Conservation (phyloP, 2,329 filamentous ascomycete genomes). For the Rhexocercosporidium sp. region DNA sequence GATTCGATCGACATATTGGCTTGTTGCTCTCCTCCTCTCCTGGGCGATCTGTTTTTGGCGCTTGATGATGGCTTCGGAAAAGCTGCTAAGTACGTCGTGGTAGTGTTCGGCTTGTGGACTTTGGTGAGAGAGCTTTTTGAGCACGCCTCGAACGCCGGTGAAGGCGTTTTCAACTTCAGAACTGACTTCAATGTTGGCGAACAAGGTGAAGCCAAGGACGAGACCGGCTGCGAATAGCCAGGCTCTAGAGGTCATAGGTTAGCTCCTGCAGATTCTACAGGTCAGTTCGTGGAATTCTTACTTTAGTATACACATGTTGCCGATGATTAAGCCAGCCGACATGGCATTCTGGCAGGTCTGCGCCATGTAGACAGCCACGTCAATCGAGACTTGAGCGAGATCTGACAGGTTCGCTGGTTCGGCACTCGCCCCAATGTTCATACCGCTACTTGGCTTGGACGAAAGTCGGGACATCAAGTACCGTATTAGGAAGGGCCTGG, state of each 20-base stretch:
- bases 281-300: neutral
- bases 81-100: constrained; percentile 8
- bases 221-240: constrained; percentile 11
- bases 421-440: neutral
- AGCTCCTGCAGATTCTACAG: neutral
- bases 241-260: neutral
- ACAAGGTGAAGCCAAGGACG: constrained; percentile 9
- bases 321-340: constrained; percentile 7
- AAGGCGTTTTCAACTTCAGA: constrained; percentile 3
- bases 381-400: constrained; percentile 9
- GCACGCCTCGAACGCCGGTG: constrained; percentile 7
- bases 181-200: constrained; percentile 10
- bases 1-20: constrained; percentile 9
- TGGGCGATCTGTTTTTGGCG: constrained; percentile 8
- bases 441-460: neutral
- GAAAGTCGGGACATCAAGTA: constrained; percentile 9
- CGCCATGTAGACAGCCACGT: constrained; percentile 11
- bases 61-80: constrained; percentile 8
- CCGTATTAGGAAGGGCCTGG: constrained; percentile 25
- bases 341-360: constrained; percentile 9
- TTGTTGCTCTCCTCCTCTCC: constrained; percentile 3
- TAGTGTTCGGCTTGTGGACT: constrained; percentile 12
- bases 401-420: neutral
- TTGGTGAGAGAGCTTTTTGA: constrained; percentile 4
- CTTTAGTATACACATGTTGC: constrained; percentile 11